phyloP scores from a whole-genome alignment of 1,284 basidiomycete genomes.

The Puccinia hordei region DNA sequence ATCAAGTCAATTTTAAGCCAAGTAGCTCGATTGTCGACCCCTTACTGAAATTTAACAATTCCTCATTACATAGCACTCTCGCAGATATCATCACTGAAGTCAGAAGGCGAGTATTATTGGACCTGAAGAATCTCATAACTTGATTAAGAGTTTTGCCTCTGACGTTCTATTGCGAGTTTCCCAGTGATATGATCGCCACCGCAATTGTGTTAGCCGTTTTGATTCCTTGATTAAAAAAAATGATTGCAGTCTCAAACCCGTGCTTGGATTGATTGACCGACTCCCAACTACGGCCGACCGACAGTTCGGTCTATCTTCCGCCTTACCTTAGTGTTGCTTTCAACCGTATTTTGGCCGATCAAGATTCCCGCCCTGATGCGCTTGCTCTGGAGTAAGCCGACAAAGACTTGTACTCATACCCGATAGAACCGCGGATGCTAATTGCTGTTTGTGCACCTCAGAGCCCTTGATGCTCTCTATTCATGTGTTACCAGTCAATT shows the following conservation, averaged over 20 bases:
- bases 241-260: not conserved
- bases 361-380: slow-evolving; percentile 33
- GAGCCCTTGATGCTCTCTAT: not conserved
- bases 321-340: slow-evolving; percentile 15
- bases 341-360: slow-evolving; percentile 41
- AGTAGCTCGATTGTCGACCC: not conserved
- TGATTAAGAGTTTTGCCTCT: not conserved
- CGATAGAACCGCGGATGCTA: not conserved
- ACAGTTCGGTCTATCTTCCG: slow-evolving; percentile 40
- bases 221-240: not conserved
- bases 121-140: not conserved
- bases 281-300: not conserved
- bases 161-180: not conserved
- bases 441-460: not conserved
- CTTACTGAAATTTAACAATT: not conserved
- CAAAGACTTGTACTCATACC: not conserved
- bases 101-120: not conserved
- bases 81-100: not conserved
- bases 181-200: slow-evolving; percentile 1
- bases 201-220: not conserved
- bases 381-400: slow-evolving; percentile 37
- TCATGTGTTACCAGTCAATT: not conserved
- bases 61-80: not conserved
- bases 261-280: not conserved
- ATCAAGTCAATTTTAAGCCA: not conserved